Base-by-base conservation (phyloP, 2,329 filamentous ascomycete species). In the Colletotrichum shisoi region DNA sequence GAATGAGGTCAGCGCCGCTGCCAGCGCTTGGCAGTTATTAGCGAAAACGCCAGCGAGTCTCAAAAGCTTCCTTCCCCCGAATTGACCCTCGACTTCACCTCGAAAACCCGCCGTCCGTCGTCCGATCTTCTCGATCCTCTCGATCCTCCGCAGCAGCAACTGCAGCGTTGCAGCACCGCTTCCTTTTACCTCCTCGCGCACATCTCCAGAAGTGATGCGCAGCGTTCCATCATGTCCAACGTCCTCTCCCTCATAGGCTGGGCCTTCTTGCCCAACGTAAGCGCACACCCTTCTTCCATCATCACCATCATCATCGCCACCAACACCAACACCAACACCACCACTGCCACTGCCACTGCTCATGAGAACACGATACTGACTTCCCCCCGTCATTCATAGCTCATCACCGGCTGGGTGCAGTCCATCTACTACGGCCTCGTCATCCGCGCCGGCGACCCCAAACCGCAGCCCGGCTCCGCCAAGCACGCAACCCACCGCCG, bases 391-490 rank as follows among this genome's bases (percentile, higher is more conserved):
- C 27, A 6, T 15, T 58, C 57, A 39, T 70, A 96, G 92, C 87
- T 94, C 72, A 90, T 89, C 56, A 94, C 93, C 44, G 87, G 87
- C 70, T 91, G 90, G 81, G 77, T 91, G 6, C 94, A 98, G 77
- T 85, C 85, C 69, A 82, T 96, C 72, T 95, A 93, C 81, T 99
- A 98, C 81, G 85, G 89, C 73, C 80, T 98, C 72, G 91, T 92
- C 62, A 94, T 97, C 76, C 93, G 94, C 71, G 95, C 93, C 53
- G 95, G 95, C 74, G 89, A 93, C 69, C 91, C 91, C 15, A 91
- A 91, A 67, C 94, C 91, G 1, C 86, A 80, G 65, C 87, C 91
- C 42, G 87, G 91, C 77, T 83, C 85, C n/a, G 84, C 88, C 2
- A 88, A 88, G 71, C 92, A 87, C 76, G 83, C 85, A 70, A 84